Conservation (phyloP, 305 asterid species). For the Stenogyne calaminthoides region DNA sequence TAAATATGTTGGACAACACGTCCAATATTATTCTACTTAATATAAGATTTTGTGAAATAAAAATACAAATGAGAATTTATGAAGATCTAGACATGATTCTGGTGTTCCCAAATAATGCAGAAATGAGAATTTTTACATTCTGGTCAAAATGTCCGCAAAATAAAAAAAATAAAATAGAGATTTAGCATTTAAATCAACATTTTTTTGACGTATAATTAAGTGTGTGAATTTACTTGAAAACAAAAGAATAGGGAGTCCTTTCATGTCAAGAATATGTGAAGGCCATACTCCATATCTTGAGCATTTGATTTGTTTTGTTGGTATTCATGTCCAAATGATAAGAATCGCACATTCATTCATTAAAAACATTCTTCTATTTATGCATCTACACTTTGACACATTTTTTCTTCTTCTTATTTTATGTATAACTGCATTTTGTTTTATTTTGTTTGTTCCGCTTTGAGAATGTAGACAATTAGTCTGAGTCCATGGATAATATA, state of each 20-base stretch:
- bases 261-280: conserved; percentile 24
- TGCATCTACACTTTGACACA: background rate
- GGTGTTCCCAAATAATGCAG: background rate
- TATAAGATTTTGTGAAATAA: background rate
- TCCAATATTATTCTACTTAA: too few species aligned
- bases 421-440: background rate
- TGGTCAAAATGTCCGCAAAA: background rate
- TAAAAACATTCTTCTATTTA: background rate
- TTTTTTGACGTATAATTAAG: background rate
- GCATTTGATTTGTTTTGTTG: conserved; percentile 20
- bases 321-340: conserved; percentile 29
- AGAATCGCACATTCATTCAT: conserved; percentile 19
- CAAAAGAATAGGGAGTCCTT: background rate
- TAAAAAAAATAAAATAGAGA: background rate
- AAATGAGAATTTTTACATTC: background rate
- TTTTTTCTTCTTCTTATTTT: background rate
- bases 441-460: conserved; percentile 6
- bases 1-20: too few species aligned
- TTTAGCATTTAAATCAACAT: background rate
- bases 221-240: background rate
- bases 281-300: conserved; percentile 30
- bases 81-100: background rate
- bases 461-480: background rate
- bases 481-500: too few species aligned
- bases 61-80: background rate